Evolutionary conservation across 1,284 basidiomycete species (phyloP).

Genomic region (Apiotrichum mycotoxinovorans): DNA sequence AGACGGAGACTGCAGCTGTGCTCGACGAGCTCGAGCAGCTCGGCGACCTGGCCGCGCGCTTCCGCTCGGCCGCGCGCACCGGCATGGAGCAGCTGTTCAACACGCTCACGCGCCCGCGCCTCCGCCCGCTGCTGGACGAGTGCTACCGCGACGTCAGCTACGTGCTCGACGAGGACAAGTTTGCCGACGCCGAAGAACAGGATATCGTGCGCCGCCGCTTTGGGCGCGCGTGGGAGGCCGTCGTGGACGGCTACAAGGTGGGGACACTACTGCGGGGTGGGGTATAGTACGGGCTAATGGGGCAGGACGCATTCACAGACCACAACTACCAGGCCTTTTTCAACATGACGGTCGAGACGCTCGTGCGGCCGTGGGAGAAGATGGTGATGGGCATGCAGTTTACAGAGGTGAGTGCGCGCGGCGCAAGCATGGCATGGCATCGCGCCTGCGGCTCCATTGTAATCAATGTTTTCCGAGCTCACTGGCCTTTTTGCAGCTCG

Average conservation of each 20-base stretch:
- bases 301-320: constrained; percentile 76
- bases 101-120: constrained; percentile 77
- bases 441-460: no score
- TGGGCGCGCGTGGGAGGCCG: constrained; percentile 71
- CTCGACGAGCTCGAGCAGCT: constrained; percentile 37
- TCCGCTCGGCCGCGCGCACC: constrained; percentile 67
- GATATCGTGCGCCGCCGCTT: constrained; percentile 86
- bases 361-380: constrained; percentile 92
- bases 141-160: constrained; percentile 87
- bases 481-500: constrained; percentile 59
- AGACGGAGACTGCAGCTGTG: constrained; percentile 54
- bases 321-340: constrained; percentile 83
- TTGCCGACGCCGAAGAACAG: constrained; percentile 74
- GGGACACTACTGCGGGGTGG: neutral
- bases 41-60: constrained; percentile 56
- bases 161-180: constrained; percentile 80
- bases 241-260: constrained; percentile 68
- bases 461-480: neutral
- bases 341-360: constrained; percentile 72
- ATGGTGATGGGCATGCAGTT: constrained; percentile 74
- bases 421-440: neutral
- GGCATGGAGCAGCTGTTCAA: constrained; percentile 93
- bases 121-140: constrained; percentile 78
- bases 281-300: neutral
- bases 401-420: constrained; percentile 80